Evolutionary conservation across 345 rosid species (phyloP).

Genomic region (Rhodamnia rubescens): DNA sequence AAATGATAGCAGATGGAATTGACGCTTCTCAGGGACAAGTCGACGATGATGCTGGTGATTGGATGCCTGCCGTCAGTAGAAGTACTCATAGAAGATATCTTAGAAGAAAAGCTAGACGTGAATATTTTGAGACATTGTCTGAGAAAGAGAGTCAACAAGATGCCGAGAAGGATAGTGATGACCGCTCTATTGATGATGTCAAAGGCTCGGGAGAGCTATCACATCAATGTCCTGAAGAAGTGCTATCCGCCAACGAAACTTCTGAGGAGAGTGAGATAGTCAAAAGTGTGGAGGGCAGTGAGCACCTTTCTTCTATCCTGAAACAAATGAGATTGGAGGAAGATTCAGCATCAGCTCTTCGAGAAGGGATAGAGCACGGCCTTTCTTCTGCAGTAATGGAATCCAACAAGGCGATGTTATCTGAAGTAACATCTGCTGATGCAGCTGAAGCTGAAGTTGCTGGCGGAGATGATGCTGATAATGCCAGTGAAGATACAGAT

Average conservation of each 20-base stretch:
- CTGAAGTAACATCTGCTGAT: conserved; percentile 9
- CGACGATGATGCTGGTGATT: conserved; percentile 58
- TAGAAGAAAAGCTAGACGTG: conserved; percentile 68
- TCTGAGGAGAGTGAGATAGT: conserved; percentile 18
- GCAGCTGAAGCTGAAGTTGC: conserved; percentile 14
- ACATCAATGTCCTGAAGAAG: not conserved
- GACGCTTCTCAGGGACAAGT: conserved; percentile 77
- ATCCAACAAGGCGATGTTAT: not conserved
- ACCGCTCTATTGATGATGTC: conserved; percentile 4
- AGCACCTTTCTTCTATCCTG: conserved; percentile 34
- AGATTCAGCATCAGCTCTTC: conserved; percentile 27
- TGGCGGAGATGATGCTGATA: conserved; percentile 11
- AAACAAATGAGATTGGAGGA: conserved; percentile 70
- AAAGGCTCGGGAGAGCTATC: conserved; percentile 5
- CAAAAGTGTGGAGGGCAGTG: conserved; percentile 13
- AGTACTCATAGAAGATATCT: conserved; percentile 79
- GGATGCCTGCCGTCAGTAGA: conserved; percentile 90
- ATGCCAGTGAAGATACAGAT: conserved; percentile 19
- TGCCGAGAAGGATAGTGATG: conserved; percentile 19
- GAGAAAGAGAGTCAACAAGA: conserved; percentile 54
- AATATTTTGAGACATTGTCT: conserved; percentile 28
- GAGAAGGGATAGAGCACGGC: conserved; percentile 18
- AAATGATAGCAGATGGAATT: conserved; percentile 77
- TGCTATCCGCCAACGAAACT: conserved; percentile 5
- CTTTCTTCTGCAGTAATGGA: conserved; percentile 4